These are phyloP conservation scores for Hypocrella siamensis DNA, from an alignment of 2,329 filamentous ascomycete genomes.

Conservation along the genomic window DNA sequence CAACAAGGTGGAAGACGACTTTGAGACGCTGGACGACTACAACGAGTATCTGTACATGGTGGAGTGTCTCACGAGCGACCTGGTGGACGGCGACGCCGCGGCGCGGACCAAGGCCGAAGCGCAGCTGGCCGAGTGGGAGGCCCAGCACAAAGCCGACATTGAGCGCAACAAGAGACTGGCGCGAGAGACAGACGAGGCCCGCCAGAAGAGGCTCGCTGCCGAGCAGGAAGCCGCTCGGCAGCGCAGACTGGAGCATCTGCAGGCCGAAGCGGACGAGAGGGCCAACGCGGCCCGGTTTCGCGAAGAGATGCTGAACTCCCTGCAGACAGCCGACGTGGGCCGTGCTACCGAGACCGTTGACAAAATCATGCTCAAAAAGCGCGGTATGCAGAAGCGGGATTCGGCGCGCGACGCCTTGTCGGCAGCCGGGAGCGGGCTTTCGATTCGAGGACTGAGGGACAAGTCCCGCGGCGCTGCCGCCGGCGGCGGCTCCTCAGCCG, in stretches of 20 bases:
- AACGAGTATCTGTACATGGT: constrained; percentile 93
- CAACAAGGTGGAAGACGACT: constrained; percentile 82
- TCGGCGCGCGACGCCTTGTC: constrained; percentile 18
- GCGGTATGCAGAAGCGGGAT: constrained; percentile 34
- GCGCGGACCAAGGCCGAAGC: constrained; percentile 33
- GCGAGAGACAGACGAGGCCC: constrained; percentile 36
- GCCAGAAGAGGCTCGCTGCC: constrained; percentile 38
- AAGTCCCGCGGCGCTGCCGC: constrained; percentile 20
- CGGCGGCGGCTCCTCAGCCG: constrained; percentile 6
- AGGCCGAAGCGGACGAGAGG: constrained; percentile 58
- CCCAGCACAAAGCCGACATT: constrained; percentile 53
- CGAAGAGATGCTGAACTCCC: constrained; percentile 52
- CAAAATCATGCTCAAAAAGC: constrained; percentile 58
- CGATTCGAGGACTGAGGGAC: constrained; percentile 70
- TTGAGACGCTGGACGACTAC: constrained; percentile 66
- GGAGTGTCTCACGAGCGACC: constrained; percentile 77
- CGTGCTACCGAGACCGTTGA: constrained; percentile 43
- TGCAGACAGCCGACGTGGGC: constrained; percentile 45
- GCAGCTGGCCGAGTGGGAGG: constrained; percentile 45
- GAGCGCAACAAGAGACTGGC: constrained; percentile 43
- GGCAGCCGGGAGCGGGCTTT: constrained; percentile 21
- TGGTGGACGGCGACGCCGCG: constrained; percentile 57
- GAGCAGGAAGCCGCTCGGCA: constrained; percentile 50
- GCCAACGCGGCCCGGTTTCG: constrained; percentile 45
- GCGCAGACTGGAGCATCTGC: constrained; percentile 43